Evolutionary conservation across 1,139 yeast genomes (phyloP), one percentile per base, ranked within the genome.

Genomic region (Diutina catenulata): DNA sequence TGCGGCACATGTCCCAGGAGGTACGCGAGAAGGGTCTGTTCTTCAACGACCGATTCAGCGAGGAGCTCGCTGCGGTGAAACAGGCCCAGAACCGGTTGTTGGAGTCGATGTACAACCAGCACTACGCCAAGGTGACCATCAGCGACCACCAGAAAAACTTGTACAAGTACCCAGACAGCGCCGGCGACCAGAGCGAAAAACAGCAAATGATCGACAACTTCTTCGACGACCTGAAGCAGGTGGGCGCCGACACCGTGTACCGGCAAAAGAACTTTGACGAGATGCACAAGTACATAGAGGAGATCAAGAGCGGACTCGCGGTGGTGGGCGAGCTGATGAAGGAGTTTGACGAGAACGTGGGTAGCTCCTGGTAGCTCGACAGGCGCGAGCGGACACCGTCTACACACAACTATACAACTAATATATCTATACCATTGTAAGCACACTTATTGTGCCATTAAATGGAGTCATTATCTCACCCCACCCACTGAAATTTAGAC

Each of bases 11-110:
- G 70, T 77, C 87, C 0, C 60, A 59, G 14, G 74, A 77, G 39
- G 75, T 76, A 1, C 60, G 64, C 36, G 49, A 59, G 23, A 67
- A 64, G 42, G 74, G 73, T 32, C 72, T 77, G 15, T 80, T 76
- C 53, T 81, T 84, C 51, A 80, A 80, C 37, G 64, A 65, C 3
- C 63, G 68, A 28, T 83, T 81, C 49, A 71, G 74, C 28, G 59
- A 61, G 7, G 77, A 79, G 29, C 56, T 87, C 43, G 59, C 58
- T 20, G 62, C 68, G 38, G 62, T 84, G 40, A 74, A 84, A 43
- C 53, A 55, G 23, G 65, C 79, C 27, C 95, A 87, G 52, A 59
- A 74, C 33, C 70, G 66, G 38, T 58, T 86, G 29, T 64, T 84
- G 18, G 66, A 67, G 28, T 66, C 73, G 16, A 72, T 86, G 70